These are phyloP conservation scores for Mallotus nudiflorus DNA, from an alignment of 345 rosid genomes.

Conservation along the genomic window DNA sequence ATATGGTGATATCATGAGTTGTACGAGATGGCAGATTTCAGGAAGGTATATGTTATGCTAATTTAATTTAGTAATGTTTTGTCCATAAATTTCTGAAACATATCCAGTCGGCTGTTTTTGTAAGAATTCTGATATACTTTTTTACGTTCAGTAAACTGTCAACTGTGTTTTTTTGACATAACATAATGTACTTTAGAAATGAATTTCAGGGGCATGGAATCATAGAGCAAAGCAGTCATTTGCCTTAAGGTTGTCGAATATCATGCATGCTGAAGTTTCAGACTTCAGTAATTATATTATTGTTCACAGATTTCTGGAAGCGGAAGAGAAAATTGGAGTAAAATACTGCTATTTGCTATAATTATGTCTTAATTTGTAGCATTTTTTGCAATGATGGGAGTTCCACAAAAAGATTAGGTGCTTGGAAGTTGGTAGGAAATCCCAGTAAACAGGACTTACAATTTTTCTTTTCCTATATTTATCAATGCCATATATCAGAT, in stretches of 20 bases:
- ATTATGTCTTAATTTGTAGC: too few species aligned
- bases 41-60: conserved; percentile 13
- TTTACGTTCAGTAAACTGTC: too few species aligned
- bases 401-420: too few species aligned
- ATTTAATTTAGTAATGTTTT: not conserved
- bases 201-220: conserved; percentile 1
- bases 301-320: not conserved
- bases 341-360: too few species aligned
- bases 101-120: not conserved
- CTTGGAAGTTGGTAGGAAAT: too few species aligned
- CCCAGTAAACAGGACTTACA: too few species aligned
- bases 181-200: not conserved
- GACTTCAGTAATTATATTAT: not conserved
- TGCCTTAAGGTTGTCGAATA: not conserved
- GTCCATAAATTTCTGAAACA: not conserved
- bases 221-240: too few species aligned
- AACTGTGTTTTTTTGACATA: too few species aligned
- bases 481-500: too few species aligned
- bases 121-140: not conserved
- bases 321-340: not conserved
- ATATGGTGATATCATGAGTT: conserved; percentile 55
- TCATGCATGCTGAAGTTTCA: not conserved
- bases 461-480: too few species aligned
- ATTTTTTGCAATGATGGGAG: too few species aligned
- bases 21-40: conserved; percentile 6